phyloP scores from a whole-genome alignment of 257 asterid genomes.

The Solanum tacnaense region DNA sequence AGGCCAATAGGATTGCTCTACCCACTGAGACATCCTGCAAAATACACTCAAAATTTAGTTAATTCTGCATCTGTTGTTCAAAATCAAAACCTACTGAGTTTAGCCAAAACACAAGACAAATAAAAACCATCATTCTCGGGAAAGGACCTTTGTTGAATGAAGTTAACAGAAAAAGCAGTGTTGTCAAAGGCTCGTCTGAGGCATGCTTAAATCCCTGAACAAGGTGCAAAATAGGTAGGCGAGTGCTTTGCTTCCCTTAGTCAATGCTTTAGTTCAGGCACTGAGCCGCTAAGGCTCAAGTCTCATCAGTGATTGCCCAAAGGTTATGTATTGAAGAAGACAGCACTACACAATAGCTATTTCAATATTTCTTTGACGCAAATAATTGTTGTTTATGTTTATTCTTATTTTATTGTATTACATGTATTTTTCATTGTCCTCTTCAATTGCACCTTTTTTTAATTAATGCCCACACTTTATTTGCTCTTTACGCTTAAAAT shows the following conservation, averaged over 20 bases:
- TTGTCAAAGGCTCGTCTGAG: background rate
- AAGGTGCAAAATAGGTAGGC: background rate
- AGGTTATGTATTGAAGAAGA: background rate
- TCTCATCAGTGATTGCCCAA: background rate
- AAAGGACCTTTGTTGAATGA: background rate
- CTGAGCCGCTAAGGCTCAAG: background rate
- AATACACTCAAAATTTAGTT: background rate
- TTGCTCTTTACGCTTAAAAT: background rate
- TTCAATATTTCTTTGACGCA: background rate
- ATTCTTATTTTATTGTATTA: background rate
- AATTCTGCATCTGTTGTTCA: background rate
- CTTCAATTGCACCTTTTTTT: background rate
- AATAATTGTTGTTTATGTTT: background rate
- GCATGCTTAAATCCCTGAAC: background rate
- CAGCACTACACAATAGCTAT: background rate
- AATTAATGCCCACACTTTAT: background rate
- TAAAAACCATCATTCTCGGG: background rate
- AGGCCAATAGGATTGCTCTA: constrained; percentile 61
- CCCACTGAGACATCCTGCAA: constrained; percentile 69
- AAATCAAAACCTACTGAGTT: background rate
- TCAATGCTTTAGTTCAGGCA: background rate
- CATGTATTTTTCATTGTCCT: background rate
- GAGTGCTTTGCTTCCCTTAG: background rate
- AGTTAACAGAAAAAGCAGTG: background rate
- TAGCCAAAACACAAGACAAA: background rate